These are phyloP conservation scores for Fusarium devonianum DNA, from an alignment of 2,329 filamentous ascomycete species.

Conservation along the genomic window DNA sequence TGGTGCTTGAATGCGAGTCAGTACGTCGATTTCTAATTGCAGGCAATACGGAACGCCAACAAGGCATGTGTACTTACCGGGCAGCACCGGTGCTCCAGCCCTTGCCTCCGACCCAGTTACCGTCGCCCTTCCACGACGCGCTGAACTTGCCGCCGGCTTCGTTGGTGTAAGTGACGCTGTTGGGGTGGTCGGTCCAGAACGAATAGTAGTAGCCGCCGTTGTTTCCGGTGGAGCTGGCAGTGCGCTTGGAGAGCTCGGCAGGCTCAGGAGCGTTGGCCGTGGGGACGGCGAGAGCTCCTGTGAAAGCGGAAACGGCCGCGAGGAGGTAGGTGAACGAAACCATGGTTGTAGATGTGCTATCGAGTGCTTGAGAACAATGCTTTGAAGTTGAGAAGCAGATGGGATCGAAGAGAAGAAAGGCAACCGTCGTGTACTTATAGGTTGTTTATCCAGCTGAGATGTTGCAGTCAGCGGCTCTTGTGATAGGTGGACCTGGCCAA, in stretches of 20 bases:
- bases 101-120: conserved; percentile 41
- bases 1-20: conserved; percentile 23
- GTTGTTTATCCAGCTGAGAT: too few species aligned
- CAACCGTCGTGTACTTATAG: too few species aligned
- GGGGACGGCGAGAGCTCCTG: conserved; percentile 33
- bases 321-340: conserved; percentile 36
- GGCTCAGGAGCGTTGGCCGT: conserved; percentile 11
- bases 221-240: conserved; percentile 47
- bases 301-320: conserved; percentile 28
- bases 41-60: too few species aligned
- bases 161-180: conserved; percentile 55
- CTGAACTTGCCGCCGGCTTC: conserved; percentile 52
- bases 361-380: not conserved
- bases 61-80: conserved; percentile 41
- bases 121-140: conserved; percentile 51
- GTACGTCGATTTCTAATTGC: conserved; percentile 1
- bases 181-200: conserved; percentile 57
- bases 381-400: not conserved
- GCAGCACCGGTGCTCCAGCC: conserved; percentile 36
- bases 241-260: conserved; percentile 43
- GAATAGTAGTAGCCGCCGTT: conserved; percentile 55
- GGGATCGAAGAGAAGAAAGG: not conserved
- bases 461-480: too few species aligned
- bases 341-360: conserved; percentile 19
- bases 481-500: too few species aligned